phyloP scores from a whole-genome alignment of 2,329 filamentous ascomycete species.

The Fusarium mangiferae region DNA sequence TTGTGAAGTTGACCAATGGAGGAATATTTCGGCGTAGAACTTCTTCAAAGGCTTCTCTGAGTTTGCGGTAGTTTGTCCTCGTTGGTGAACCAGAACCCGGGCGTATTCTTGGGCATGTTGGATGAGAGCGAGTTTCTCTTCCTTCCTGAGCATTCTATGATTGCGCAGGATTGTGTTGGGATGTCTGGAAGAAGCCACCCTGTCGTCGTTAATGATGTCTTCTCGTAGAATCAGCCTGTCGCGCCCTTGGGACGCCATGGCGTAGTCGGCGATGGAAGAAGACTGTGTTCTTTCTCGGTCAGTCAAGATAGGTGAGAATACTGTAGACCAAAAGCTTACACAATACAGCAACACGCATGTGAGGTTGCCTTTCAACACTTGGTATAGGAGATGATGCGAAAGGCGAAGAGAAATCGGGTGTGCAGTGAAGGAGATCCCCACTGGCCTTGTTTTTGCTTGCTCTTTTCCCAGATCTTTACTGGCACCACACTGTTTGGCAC shows the following conservation, averaged over 20 bases:
- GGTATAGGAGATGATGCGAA: not conserved
- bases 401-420: not conserved
- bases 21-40: not conserved
- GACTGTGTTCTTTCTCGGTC: not conserved
- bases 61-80: not conserved
- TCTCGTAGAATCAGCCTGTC: not conserved
- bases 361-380: not conserved
- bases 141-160: not conserved
- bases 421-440: not conserved
- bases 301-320: not conserved
- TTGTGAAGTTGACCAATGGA: not conserved
- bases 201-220: not conserved
- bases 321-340: not conserved
- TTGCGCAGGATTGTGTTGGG: not conserved
- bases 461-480: not conserved
- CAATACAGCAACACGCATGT: accelerated
- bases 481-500: not conserved
- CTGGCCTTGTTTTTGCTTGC: not conserved
- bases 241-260: not conserved
- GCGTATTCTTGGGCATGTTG: not conserved
- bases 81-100: not conserved
- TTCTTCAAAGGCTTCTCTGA: not conserved
- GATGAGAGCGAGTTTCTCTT: not conserved
- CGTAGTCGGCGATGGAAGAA: not conserved
- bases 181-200: not conserved